A percentile compares a stretch with the other conserved stretches of the same genome.
Conservation (phyloP, 208 protist species). For the Leishmania tarentolae region DNA sequence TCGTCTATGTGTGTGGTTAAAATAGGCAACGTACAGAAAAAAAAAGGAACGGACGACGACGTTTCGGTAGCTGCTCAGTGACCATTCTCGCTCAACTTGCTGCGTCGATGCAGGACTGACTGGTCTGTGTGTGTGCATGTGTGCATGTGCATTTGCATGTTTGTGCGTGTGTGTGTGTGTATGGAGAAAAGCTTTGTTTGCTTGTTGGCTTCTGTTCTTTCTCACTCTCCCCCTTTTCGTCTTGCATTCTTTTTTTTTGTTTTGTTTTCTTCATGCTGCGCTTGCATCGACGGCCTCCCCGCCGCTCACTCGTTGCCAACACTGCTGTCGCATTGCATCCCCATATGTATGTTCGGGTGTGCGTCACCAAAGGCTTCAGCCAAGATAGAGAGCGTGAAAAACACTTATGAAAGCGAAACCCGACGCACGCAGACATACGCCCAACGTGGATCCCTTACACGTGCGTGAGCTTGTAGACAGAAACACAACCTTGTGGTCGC, state of each 20-base stretch:
- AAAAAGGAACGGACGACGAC: background rate
- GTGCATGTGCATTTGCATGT: background rate
- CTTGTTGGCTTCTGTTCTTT: background rate
- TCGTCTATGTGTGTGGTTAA: background rate
- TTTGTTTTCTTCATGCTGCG: background rate
- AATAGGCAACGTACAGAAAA: background rate
- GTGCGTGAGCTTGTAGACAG: background rate
- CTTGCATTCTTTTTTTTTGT: background rate
- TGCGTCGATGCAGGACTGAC: background rate
- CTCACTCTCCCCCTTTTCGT: background rate
- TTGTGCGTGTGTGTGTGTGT: background rate
- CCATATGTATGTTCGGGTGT: background rate
- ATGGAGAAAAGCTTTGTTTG: background rate
- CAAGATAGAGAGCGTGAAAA: background rate
- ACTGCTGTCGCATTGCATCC: background rate
- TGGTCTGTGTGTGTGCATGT: background rate
- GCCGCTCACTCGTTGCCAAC: background rate
- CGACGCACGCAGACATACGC: background rate
- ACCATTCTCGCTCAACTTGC: background rate
- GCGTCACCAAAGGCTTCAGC: background rate
- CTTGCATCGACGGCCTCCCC: background rate
- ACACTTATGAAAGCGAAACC: background rate
- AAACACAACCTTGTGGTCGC: background rate
- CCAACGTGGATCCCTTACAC: background rate
- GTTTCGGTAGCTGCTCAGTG: background rate